Evolutionary conservation across 352 stramenopile genomes (phyloP).

Genomic region (Phytophthora vignae): DNA sequence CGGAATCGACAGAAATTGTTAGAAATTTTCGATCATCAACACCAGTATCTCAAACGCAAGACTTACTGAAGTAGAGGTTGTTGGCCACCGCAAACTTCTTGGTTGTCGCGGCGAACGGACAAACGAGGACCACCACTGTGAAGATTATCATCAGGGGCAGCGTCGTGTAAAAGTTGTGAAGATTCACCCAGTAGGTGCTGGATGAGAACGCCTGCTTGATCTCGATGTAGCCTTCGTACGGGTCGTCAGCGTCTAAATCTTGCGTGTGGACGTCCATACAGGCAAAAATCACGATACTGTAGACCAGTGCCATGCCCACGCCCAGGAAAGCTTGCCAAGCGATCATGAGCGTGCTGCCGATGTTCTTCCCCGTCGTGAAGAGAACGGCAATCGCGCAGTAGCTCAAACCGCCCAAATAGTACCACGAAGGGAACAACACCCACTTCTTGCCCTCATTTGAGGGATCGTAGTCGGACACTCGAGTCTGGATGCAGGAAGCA

Average conservation of each 20-base stretch:
- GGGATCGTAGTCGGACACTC: conserved; percentile 39
- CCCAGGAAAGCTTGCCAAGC: conserved; percentile 78
- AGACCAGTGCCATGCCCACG: conserved; percentile 75
- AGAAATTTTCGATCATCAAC: neutral
- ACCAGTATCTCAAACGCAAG: neutral
- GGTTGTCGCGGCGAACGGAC: conserved; percentile 73
- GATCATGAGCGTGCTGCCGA: conserved; percentile 73
- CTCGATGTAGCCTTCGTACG: conserved; percentile 54
- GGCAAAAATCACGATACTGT: conserved; percentile 77
- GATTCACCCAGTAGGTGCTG: conserved; percentile 71
- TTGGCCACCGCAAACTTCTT: conserved; percentile 85
- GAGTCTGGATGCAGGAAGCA: conserved; percentile 51
- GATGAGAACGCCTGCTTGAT: conserved; percentile 70
- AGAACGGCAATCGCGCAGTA: conserved; percentile 80
- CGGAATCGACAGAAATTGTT: conserved; percentile 2
- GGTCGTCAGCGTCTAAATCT: conserved; percentile 34
- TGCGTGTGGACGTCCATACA: conserved; percentile 55
- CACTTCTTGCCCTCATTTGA: conserved; percentile 43
- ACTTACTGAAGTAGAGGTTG: conserved; percentile 81
- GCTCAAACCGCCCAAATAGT: conserved; percentile 71
- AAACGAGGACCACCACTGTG: conserved; percentile 63
- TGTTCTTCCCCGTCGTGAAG: conserved; percentile 74
- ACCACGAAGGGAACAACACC: conserved; percentile 58
- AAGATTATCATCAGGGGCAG: conserved; percentile 82
- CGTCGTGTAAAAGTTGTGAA: conserved; percentile 70